Base-by-base conservation (phyloP, 441 rosid genomes). In the Pelargonium australe region DNA sequence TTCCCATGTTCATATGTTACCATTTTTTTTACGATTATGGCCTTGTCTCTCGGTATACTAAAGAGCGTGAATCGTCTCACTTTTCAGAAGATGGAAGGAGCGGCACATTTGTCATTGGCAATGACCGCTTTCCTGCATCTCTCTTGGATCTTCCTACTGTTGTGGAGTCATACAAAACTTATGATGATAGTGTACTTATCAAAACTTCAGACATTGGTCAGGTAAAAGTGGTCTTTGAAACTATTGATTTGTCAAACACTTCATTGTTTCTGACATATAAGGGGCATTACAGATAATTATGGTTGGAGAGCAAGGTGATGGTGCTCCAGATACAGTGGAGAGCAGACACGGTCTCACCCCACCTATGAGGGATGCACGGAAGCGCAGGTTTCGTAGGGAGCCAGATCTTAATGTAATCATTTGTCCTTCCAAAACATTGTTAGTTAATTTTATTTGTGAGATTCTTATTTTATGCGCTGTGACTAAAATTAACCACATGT, bases 311-410 rank as follows among this genome's bases (percentile, higher is more conserved):
- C 79, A 81, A 0, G 86, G 82, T 74, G 98, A 91, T 77, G 80
- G 83, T 43, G 85, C 89, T 44, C 89, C 93, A 43, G 96, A 82
- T 72, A 83, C 79, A 45, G 82, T 86, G 78, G 96, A 91, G 79
- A 88, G 87, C 77, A 87, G 92, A 66, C 98, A 91, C 75, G 97
- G 98, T 76, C 79, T 94, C 67, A 89, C 97, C 62, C 92, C 97
- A 80, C 95, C 97, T 13, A 84, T 88, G 96, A 88, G 92, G 77
- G 98, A 94, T 81, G 93, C 97, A 66, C 83, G 98, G 17, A 93
- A 89, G 82, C 85, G 97, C 76, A 84, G 98, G 80, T 91, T 94
- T 55, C 91, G 93, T 14, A 85, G 98, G 74, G 96, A 89, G 79
- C 95, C 97, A 41, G 97, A 91, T 78, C 85, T 94, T 62, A 91